These are phyloP conservation scores for Adenanthera pavonina DNA, from an alignment of 306 rosid species.

Conservation along the genomic window DNA sequence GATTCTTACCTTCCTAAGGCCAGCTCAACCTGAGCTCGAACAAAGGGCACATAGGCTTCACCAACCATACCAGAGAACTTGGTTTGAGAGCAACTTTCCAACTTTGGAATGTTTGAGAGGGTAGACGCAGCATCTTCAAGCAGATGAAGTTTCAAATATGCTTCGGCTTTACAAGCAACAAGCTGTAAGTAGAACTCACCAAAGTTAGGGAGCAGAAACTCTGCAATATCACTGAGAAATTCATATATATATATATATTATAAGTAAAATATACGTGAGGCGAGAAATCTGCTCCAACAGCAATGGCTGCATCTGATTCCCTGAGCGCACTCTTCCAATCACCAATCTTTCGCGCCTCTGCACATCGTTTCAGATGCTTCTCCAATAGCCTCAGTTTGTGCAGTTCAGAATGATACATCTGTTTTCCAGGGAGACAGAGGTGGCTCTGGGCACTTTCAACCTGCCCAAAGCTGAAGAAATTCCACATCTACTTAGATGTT, in stretches of 20 bases:
- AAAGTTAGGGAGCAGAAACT: conserved; percentile 35
- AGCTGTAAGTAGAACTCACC: conserved; percentile 54
- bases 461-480: conserved; percentile 73
- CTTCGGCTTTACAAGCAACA: conserved; percentile 81
- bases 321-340: conserved; percentile 79
- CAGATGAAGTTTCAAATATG: conserved; percentile 74
- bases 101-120: conserved; percentile 60
- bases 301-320: conserved; percentile 76
- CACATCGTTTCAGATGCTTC: conserved; percentile 72
- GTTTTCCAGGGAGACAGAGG: conserved; percentile 57
- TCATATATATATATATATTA: neutral
- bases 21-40: conserved; percentile 90
- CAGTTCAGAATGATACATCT: conserved; percentile 66
- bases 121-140: conserved; percentile 75
- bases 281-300: conserved; percentile 78
- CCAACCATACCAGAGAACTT: conserved; percentile 78
- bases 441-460: conserved; percentile 68
- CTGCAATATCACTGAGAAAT: neutral
- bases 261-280: conserved; percentile 62
- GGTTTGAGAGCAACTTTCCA: conserved; percentile 58
- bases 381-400: conserved; percentile 68
- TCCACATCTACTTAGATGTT: conserved; percentile 23
- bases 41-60: conserved; percentile 75
- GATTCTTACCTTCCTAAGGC: conserved; percentile 81
- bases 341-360: conserved; percentile 63